Evolutionary conservation across 257 asterid genomes (phyloP).

Genomic region (Hygrophila difformis): DNA sequence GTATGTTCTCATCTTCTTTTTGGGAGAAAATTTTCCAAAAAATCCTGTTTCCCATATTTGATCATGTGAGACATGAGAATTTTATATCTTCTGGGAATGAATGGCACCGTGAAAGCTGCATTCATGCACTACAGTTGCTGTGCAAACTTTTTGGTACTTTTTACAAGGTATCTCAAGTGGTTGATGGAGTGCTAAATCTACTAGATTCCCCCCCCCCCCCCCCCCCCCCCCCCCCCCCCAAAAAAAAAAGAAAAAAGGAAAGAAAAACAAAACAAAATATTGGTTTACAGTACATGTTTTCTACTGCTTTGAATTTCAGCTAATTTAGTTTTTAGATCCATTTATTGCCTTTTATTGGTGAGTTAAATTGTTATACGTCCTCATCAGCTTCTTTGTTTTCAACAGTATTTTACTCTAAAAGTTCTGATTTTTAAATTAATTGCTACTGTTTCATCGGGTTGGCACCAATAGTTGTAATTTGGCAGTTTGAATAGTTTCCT

Average conservation of each 20-base stretch:
- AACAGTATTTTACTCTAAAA: no score
- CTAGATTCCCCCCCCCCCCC: no score
- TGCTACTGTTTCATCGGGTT: constrained; percentile 6
- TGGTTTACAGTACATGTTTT: no score
- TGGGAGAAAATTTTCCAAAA: constrained; percentile 91
- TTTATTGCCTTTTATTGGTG: no score
- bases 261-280: no score
- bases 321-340: no score
- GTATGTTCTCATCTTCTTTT: constrained; percentile 74
- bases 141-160: constrained; percentile 94
- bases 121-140: constrained; percentile 88
- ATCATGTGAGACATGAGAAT: constrained; percentile 75
- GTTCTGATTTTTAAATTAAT: no score
- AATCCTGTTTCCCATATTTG: constrained; percentile 88
- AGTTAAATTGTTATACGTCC: no score
- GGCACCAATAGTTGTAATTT: constrained; percentile 9
- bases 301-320: no score
- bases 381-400: no score
- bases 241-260: no score
- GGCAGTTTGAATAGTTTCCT: constrained; percentile 15
- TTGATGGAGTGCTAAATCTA: neutral
- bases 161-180: constrained; percentile 63
- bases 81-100: constrained; percentile 45
- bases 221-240: no score
- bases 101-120: constrained; percentile 79